Evolutionary conservation across 441 rosid genomes (phyloP), one percentile per base, ranked within the genome.

Genomic region (Hypseocharis bilobata): DNA sequence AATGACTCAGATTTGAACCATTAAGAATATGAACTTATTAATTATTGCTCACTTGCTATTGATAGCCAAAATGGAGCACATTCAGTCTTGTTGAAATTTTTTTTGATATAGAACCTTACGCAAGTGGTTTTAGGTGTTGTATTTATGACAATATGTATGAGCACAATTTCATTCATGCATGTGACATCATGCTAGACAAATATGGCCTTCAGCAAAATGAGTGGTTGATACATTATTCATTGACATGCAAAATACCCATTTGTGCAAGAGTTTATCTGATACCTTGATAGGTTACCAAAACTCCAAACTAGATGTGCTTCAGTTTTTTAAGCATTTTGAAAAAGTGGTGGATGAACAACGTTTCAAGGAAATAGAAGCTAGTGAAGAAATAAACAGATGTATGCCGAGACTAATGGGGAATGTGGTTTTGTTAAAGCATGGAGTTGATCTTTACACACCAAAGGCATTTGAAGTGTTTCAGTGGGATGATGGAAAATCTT

Each of bases 401-500:
- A 34, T 22, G 61, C 74, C 74, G 32, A 55, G 28, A 34, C 52
- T 74, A 55, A 74, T 69, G 68, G 71, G 60, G 11, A 69, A 69
- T 64, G 67, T 69, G 62, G 29, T 69, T 60, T 42, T 74, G 73
- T 61, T 74, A 20, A 74, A 65, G 52, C 70, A 65, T 7, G 77
- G 64, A 45, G 60, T 70, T 56, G 68, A 74, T 20, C 30, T 65
- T 34, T 74, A 65, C 64, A 69, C 73, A 8, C 64, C 17, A 3
- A 65, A 16, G 28, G 70, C 73, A 16, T 74, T 69, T 65, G 73
- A 74, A 65, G 20, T 69, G 29, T 69, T 74, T 65, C 77, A 69
- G 60, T n/a, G 26, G 26, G 77, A 74, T 23, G 69, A 74, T 65
- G 74, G 69, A 1, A 65, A 54, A 55, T 65, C 64, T 55, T 62